Conservation (phyloP, 106 monocot species). For the Chionographis japonica region DNA sequence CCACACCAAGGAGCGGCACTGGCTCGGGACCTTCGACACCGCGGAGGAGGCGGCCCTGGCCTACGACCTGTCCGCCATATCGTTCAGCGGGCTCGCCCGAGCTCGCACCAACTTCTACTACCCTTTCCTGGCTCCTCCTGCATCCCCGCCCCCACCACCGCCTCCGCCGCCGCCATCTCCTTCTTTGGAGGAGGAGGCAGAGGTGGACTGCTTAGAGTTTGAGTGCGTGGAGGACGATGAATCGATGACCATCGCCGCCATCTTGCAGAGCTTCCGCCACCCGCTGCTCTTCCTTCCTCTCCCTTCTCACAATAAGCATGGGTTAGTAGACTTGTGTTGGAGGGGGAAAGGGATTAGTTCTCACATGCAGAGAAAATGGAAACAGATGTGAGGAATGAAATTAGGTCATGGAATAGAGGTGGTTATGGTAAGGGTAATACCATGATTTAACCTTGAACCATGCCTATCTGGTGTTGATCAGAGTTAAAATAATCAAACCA, state of each 20-base stretch:
- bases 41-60: constrained; percentile 54
- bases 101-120: constrained; percentile 60
- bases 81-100: constrained; percentile 27
- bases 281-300: background rate
- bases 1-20: constrained; percentile 54
- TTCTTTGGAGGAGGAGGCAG: constrained; percentile 1
- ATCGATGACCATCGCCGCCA: constrained; percentile 51
- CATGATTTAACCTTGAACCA: no score
- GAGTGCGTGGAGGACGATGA: constrained; percentile 25
- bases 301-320: background rate
- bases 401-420: no score
- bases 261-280: constrained; percentile 41
- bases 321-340: no score
- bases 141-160: constrained; percentile 17
- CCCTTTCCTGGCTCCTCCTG: constrained; percentile 18
- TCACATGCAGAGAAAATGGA: no score
- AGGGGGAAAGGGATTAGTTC: no score
- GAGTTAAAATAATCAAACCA: no score
- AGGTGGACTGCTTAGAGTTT: background rate
- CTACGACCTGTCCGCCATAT: constrained; percentile 52
- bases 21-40: constrained; percentile 64
- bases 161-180: constrained; percentile 7
- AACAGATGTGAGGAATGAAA: no score
- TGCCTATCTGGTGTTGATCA: no score
- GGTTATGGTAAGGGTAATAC: no score